These are phyloP conservation scores for Claviceps pusilla DNA, from an alignment of 2,329 filamentous ascomycete genomes.

Conservation along the genomic window DNA sequence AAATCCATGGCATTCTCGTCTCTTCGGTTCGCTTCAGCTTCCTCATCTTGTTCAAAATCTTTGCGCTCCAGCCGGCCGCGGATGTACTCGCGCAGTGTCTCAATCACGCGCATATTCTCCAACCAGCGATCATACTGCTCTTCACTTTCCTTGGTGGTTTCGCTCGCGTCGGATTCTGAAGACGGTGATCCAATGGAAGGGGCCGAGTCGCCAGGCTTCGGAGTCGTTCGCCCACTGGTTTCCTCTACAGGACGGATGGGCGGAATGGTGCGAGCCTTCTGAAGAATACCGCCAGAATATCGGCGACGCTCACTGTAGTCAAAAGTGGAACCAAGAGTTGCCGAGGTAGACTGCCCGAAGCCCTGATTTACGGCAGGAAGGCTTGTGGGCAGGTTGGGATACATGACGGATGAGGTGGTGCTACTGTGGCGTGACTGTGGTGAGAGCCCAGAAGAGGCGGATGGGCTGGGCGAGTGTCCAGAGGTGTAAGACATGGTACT, in stretches of 20 bases:
- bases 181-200: constrained; percentile 37
- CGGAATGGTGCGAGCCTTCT: constrained; percentile 36
- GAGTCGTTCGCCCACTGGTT: constrained; percentile 26
- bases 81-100: constrained; percentile 44
- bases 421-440: constrained; percentile 49
- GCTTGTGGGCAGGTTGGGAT: constrained; percentile 48
- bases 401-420: constrained; percentile 48
- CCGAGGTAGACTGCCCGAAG: constrained; percentile 54
- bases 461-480: constrained; percentile 58
- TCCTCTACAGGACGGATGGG: constrained; percentile 23
- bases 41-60: constrained; percentile 32
- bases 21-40: constrained; percentile 6
- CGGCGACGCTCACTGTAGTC: constrained; percentile 48
- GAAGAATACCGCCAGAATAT: constrained; percentile 52
- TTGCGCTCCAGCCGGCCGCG: constrained; percentile 39
- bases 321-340: constrained; percentile 55
- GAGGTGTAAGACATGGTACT: constrained; percentile 65
- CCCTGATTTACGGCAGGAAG: constrained; percentile 51
- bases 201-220: constrained; percentile 28
- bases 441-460: constrained; percentile 50
- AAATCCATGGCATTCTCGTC: constrained; percentile 23
- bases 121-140: constrained; percentile 51
- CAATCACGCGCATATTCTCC: constrained; percentile 50
- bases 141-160: constrained; percentile 39
- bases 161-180: constrained; percentile 38